Base-by-base conservation (phyloP, 169 alveolate genomes). In the Cryptosporidium canis region DNA sequence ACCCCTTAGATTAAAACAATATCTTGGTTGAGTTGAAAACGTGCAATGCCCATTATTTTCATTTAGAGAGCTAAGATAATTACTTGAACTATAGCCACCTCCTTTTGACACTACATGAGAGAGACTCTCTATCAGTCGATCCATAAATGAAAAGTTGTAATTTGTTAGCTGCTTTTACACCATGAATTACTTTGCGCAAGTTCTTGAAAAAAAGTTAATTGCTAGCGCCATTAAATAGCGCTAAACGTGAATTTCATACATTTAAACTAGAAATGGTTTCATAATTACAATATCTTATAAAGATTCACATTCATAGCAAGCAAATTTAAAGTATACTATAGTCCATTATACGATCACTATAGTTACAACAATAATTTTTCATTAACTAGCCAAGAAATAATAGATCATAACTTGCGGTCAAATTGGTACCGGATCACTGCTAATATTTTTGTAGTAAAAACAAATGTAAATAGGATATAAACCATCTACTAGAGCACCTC, bases 51-150 rank as follows among this genome's bases (percentile, higher is more conserved):
- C 61, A 21, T 4, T 37, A 66, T 43, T 39, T 31, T 66, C 41
- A 24, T 2, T 37, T 8, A 18, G 37, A 37, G 37, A 24, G 33
- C n/a, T 29, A 11, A 48, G 41, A 70, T 16, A 31, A 31, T 51
- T 27, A 0, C 3, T 51, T 18, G 47, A 31, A 3, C 64, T 21
- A 58, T 53, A 41, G 21, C 66, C 70, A 8, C 21, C 63, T n/a
- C 44, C 24, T 48, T 61, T 16, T 39, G 58, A 9, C 9, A 58
- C 77, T 58, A 77, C 51, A 21, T 77, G 87, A 58, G 87, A 55
- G 24, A 77, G 70, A 35, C 87, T 77, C 64, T 77, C 77, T 31
- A 77, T 55, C 7, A 77, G 58, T 63, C 77, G 55, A 16, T 77
- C 87, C 87, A 77, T 77, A 24, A 58, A 61, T 77, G 48, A 43